Evolutionary conservation across 2,329 filamentous ascomycete genomes (phyloP), one percentile per base, ranked within the genome.

Genomic region (Rutstroemia sp.): DNA sequence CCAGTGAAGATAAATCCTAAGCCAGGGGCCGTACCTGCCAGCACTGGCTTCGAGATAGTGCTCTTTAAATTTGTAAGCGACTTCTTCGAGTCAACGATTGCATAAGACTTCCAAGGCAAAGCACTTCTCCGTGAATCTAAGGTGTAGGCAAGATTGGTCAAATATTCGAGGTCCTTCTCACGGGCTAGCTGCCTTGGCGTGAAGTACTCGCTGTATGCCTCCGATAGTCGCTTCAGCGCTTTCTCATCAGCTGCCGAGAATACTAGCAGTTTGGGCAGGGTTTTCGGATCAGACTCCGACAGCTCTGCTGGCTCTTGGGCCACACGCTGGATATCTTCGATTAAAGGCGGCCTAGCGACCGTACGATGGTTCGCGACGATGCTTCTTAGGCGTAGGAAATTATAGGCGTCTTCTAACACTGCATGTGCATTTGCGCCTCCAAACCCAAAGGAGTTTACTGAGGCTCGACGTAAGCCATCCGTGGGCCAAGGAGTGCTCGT

Each of bases 371-470:
- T 45, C n/a, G 39, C 27, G 10, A 19, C 18, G 21, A 39, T 39
- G 21, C 21, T 39, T 37, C 30, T 39, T 14, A 37, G 10, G 12
- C 25, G 27, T 18, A 48, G 45, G 23, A 34, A 49, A 18, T 42
- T 37, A 7, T 48, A 39, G 5, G 45, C 52, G 42, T 49, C 52
- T 23, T 54, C 52, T 27, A 54, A 45, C 25, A 54, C 42, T 18
- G 30, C 42, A 47, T 56, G 54, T 9, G 46, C 38, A 46, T 58
- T 78, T n/a, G 74, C 72, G n/a, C 75, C 75, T 6, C 75, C 75
- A 34, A 73, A 76, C 0, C 75, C 75, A 46, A 77, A 65, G 27
- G 27, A 52, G 38, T 65, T 66, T 14, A 66, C 52, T 9, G 53
- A 58, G 3, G 55, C 58, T 19, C 62, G 55, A 4, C 62, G 55